Evolutionary conservation across 768 basidiomycete genomes (phyloP).

Genomic region (Amanita muscaria): DNA sequence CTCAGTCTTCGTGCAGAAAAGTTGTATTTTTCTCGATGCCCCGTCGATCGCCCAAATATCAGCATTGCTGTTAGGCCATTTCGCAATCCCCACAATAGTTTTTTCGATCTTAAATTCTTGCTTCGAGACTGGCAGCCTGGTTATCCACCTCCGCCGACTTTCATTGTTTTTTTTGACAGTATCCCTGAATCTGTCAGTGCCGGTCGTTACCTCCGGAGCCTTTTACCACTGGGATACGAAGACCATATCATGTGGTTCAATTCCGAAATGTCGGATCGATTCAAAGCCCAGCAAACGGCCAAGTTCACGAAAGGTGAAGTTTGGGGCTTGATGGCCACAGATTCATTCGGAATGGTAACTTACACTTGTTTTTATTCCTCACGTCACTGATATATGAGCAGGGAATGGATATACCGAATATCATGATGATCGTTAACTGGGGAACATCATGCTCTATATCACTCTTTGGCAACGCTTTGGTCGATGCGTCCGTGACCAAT

Average conservation of each 20-base stretch:
- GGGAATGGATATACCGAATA: conserved; percentile 24
- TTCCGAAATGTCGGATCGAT: conserved; percentile 20
- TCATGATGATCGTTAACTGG: conserved; percentile 25
- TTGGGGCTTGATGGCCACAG: too few relatives aligned
- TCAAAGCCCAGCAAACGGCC: conserved; percentile 12
- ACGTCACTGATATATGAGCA: conserved; percentile 7
- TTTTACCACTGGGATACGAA: conserved; percentile 6
- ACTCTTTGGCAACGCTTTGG: conserved; percentile 25
- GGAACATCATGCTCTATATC: conserved; percentile 14
- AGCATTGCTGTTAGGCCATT: conserved; percentile 9
- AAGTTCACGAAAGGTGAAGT: conserved; percentile 11
- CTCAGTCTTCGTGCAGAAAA: conserved; percentile 6
- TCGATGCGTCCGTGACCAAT: conserved; percentile 13
- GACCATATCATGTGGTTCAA: conserved; percentile 22
- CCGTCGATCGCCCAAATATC: conserved; percentile 16
- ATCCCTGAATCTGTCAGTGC: conserved; percentile 15
- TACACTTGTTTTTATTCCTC: not conserved
- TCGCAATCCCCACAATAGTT: conserved; percentile 8
- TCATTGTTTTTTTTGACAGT: conserved; percentile 21
- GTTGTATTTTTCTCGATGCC: conserved; percentile 1
- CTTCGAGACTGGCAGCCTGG: conserved; percentile 8
- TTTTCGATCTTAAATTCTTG: conserved; percentile 12
- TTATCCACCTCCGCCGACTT: conserved; percentile 9
- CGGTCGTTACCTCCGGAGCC: conserved; percentile 9
- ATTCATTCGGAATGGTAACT: too few relatives aligned